phyloP scores from a whole-genome alignment of 1,139 yeast species.

The Pichia cactophila region DNA sequence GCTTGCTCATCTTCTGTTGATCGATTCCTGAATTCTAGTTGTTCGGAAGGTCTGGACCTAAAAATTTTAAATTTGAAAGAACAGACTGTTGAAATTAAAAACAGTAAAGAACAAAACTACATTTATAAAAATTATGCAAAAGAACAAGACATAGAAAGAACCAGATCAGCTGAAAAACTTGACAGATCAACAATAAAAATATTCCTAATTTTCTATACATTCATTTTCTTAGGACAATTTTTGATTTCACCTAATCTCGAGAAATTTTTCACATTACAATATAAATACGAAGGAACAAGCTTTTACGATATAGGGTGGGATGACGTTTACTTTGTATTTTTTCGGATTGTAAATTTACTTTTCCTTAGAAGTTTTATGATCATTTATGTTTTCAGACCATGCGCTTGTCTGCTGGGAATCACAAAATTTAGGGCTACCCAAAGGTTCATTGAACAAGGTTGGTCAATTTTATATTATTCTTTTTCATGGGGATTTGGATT shows the following conservation, averaged over 20 bases:
- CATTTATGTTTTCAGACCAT: conserved; percentile 50
- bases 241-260: conserved; percentile 12
- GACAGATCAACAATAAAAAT: conserved; percentile 19
- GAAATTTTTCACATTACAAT: conserved; percentile 46
- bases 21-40: background rate
- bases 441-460: conserved; percentile 82
- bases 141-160: background rate
- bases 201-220: conserved; percentile 11
- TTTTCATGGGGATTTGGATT: conserved; percentile 52
- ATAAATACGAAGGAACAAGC: conserved; percentile 29
- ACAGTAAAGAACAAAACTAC: background rate
- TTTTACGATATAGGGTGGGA: conserved; percentile 48
- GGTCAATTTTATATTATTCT: conserved; percentile 62
- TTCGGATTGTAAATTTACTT: conserved; percentile 50
- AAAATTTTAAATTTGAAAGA: background rate
- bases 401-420: conserved; percentile 46
- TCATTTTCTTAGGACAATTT: conserved; percentile 12
- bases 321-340: conserved; percentile 49
- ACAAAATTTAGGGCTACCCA: conserved; percentile 43
- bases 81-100: background rate
- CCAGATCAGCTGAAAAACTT: conserved; percentile 12
- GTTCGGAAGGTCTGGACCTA: conserved; percentile 1
- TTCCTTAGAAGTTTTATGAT: conserved; percentile 55
- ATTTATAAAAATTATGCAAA: background rate
- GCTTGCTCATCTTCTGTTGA: conserved; percentile 4